Base-by-base conservation (phyloP, 1,139 yeast species). In the Pichia cactophila region DNA sequence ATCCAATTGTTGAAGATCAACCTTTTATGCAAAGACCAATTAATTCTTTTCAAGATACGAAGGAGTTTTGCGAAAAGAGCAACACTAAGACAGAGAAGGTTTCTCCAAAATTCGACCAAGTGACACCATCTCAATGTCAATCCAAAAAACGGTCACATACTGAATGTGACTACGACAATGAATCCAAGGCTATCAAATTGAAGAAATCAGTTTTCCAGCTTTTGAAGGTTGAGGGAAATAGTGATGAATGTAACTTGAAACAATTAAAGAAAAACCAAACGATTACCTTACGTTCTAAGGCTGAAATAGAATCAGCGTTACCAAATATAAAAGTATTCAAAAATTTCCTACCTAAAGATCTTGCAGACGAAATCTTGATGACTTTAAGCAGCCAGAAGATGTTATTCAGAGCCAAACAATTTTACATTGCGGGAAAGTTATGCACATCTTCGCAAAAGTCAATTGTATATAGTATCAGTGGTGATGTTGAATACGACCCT, bases 371-470 rank as follows among this genome's bases (percentile, higher is more conserved):
- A 0, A 57, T 82, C 3, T 63, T 82, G 2, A 50, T 58, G 10
- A 65, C 68, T 29, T 64, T 82, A 14, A 53, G 76, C 51, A 60
- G 67, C 1, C 76, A 74, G 40, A 65, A 70, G 6, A 57, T 67
- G 1, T 50, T 58, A 0, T 77, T 80, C 67, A 55, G 57, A 1
- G 63, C 67, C 2, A 68, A 69, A 16, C 67, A 69, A 51, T 85
- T 85, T 58, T 72, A 75, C 51, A 67, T 85, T 16, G 84, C 83
- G 57, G 88, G 82, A 2, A 75, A 81, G 26, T 62, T 69, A 46
- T 83, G 86, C 45, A 61, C 59, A 9, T 77, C 89, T 0, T 74
- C 77, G 28, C 87, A 82, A 58, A 62, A 65, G 7, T 61, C 77
- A 12, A 69, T 71, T 5, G 47, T 72, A 40, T 77, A 74, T 56